Base-by-base conservation (phyloP, 1,284 basidiomycete genomes). In the Ceratorhiza oryzae-sativae region DNA sequence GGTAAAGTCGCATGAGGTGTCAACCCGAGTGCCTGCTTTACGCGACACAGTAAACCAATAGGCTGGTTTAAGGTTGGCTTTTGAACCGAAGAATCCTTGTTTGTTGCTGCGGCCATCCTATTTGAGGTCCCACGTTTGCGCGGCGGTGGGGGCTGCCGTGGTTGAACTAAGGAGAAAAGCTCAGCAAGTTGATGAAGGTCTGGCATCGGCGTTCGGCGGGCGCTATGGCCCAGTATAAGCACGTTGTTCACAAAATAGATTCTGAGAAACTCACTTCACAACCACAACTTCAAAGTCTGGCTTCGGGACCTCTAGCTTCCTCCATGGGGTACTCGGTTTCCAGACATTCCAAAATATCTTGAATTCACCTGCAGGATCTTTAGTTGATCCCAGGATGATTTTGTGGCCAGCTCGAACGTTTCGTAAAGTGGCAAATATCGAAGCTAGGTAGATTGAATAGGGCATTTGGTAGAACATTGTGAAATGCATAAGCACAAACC, bases 251-350 rank as follows among this genome's bases (percentile, higher is more conserved):
- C 10, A 51, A 46, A 42, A 13, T 15, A 59, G 5, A 51, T 53
- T 67, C 45, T 15, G 39, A 25, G 34, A 9, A 2, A 81, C 90
- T 77, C 76, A 95, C 93, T 95, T 88, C 59, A 97, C 85, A 1
- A 97, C 90, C 0, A 93, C 92, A 18, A 98, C 82, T 67, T 90
- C 86, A 80, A 94, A 99, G 80, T 98, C 95, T 4, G 97, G 95
- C 0, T 86, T 84, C 4, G 91, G 89, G 1, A 91, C 92, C 10
- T 87, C 82, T 0, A 90, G 89, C 80, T 93, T 94, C 77, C 89
- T 90, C 82, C 91, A 97, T 8, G 90, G 84, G 0, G 94, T 94
- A 1, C 86, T 86, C 1, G 97, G 97, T 77, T 97, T 97, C 84
- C 97, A 98, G 3, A 96, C 84, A 78, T 98, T 91, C 81, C 86